Evolutionary conservation across 1,139 yeast species (phyloP), one percentile per base, ranked within the genome.

Genomic region (Geotrichum cucujoidarum): DNA sequence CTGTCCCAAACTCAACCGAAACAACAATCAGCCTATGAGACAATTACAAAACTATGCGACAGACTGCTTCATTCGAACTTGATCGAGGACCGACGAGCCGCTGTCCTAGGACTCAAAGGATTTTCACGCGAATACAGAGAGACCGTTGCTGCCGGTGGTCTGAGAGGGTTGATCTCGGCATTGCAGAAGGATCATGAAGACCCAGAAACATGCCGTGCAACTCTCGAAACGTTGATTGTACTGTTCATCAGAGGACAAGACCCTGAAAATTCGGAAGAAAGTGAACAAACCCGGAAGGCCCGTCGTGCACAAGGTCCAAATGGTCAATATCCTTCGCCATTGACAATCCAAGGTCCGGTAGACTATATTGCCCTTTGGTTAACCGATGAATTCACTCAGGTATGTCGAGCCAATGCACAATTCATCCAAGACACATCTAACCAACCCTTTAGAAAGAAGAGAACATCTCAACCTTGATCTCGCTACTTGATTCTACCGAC

Each of bases 281-380:
- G 76, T 8, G 75, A 72, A 50, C 76, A 74, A 50, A 73, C 44
- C 22, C 44, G 54, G 30, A 49, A 49, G 32, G 39, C 52, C 17
- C 45, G 56, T 24, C 47, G 50, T 20, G 35, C 33, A 16, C 52
- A 52, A 37, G 45, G 49, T 39, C 36, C 69, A 51, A 68, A 73
- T 45, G 72, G 70, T 47, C 71, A 71, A 55, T 83, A 79, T 62
- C 90, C 94, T 0, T 83, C 94, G 3, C 95, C 96, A 0, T 69
- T 86, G 34, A 69, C 85, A 22, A 40, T 49, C 32, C 54, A 53
- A 18, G 54, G 62, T 7, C 63, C 67, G 27, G 77, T 79, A 14
- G 97, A 92, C 61, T 95, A 88, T 60, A 86, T 94, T 57, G 86
- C 96, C 0, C 69, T 89, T 53, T 90, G 97, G 96, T 84, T 94